Evolutionary conservation across 1,284 basidiomycete species (phyloP), one percentile per base, ranked within the genome.

Genomic region (Stereum hirsutum): DNA sequence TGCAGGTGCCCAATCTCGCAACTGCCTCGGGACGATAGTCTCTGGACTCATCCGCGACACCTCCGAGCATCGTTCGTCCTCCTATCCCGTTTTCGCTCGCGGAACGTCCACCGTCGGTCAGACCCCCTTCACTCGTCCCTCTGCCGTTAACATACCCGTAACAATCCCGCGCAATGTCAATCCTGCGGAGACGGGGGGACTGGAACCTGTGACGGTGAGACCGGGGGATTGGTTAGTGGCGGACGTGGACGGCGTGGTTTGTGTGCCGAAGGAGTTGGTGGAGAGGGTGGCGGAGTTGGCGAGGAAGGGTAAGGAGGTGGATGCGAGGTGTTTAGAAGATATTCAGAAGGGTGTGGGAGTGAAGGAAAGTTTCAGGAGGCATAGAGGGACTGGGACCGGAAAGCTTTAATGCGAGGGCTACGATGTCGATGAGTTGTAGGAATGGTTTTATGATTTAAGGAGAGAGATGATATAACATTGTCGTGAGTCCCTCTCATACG

Each of bases 171-270:
- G n/a, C n/a, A n/a, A n/a, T n/a, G n/a, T n/a, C n/a, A n/a, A n/a
- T n/a, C n/a, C n/a, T n/a, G n/a, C n/a, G n/a, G 50, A 57, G 28
- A 54, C 57, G 51, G 41, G 54, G 46, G 32, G 49, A 39, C 50
- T 54, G 23, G 78, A 85, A 47, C 69, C 81, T 1, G 69, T 82
- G 1, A 71, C 60, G 1, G 72, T 97, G 4, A 57, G 77, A 19
- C 88, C 93, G 2, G 86, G 83, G 2, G 94, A 96, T 57, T 75
- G 83, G 66, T 74, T 97, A 28, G 61, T 95, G 14, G 92, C 81
- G 12, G 94, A 98, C 57, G 72, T 82, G 44, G 89, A 97, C 57
- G 94, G 94, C 0, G 90, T 95, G 0, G 89, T 97, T 1, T 87
- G 83, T 52, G 75, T 96, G 14, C 83, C 89, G 1, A 64, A 60